Base-by-base conservation (phyloP, 2,329 filamentous ascomycete species). In the Lecanicillium sp. region DNA sequence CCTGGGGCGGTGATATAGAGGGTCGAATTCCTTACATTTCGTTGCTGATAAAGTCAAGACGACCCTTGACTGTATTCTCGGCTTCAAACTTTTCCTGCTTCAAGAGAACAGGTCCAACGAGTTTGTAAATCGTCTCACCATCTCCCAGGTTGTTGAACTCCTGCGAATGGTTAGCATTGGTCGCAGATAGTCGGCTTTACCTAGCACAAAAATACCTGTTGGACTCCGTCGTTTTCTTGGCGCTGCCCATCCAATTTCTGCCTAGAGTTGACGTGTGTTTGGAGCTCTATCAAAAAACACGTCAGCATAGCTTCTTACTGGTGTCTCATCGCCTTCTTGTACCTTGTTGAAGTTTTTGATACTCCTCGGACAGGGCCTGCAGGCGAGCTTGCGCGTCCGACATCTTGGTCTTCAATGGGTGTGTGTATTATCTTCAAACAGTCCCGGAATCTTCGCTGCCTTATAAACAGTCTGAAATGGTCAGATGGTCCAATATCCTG, bases 71-170 rank as follows among this genome's bases (percentile, higher is more conserved):
- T 0, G 88, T 89, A 70, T 85, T 83, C 48, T 88, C 80, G 0
- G 92, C 92, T 59, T 98, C 92, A 2, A 78, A 67, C 60, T 85
- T 89, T 42, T 96, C 92, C 62, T 98, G 92, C 71, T 96, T 95
- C 54, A 98, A 63, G 28, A 98, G 67, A 6, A 96, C 85, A 0
- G 92, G 92, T 0, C 92, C 92, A 33, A 95, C 80, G 30, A 95
- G 78, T 65, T 96, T 98, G 76, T 94, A 98, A 60, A 98, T 94
- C 47, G 80, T 86, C 54, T 94, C 84, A 50, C 83, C 83, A 28
- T 89, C 82, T 51, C 80, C 76, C 43, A 96, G 71, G 38, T 74
- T 72, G 29, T 78, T 71, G 59, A 96, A 96, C 62, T 96, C 90
- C 81, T 92, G 57, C 43, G 32, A 31, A 19, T 33, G 15, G 35